Evolutionary conservation across 1,284 basidiomycete species (phyloP).

Genomic region (Cerrena zonata): DNA sequence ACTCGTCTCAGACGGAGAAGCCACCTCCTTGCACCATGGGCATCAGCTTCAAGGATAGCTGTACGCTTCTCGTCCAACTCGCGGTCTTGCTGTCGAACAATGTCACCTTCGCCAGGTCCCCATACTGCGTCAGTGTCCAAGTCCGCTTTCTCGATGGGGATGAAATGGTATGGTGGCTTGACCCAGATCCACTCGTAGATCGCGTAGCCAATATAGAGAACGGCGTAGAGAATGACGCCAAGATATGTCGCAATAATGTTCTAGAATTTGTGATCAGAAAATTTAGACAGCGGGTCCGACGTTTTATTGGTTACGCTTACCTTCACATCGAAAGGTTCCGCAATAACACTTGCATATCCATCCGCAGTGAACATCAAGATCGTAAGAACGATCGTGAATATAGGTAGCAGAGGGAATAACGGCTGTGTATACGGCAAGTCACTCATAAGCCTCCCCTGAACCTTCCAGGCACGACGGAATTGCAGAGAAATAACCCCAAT

Average conservation of each 20-base stretch:
- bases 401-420: constrained; percentile 41
- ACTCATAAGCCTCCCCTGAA: constrained; percentile 32
- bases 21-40: constrained; percentile 8
- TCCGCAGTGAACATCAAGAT: constrained; percentile 46
- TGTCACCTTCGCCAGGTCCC: constrained; percentile 35
- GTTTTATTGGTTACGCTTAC: constrained; percentile 18
- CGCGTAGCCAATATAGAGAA: constrained; percentile 32
- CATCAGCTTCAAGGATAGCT: neutral
- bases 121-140: constrained; percentile 46
- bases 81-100: constrained; percentile 29
- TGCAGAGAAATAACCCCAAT: constrained; percentile 50
- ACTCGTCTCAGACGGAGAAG: neutral
- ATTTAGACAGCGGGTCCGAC: neutral
- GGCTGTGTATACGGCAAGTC: constrained; percentile 47
- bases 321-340: constrained; percentile 29
- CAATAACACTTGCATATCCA: constrained; percentile 39
- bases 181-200: constrained; percentile 27
- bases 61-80: constrained; percentile 11
- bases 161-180: constrained; percentile 21
- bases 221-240: constrained; percentile 32
- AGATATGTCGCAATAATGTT: constrained; percentile 40
- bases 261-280: constrained; percentile 16
- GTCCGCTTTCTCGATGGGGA: constrained; percentile 36
- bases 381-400: constrained; percentile 38
- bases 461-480: constrained; percentile 42